phyloP scores from a whole-genome alignment of 2,329 filamentous ascomycete genomes.

The Stachybotrys elegans region DNA sequence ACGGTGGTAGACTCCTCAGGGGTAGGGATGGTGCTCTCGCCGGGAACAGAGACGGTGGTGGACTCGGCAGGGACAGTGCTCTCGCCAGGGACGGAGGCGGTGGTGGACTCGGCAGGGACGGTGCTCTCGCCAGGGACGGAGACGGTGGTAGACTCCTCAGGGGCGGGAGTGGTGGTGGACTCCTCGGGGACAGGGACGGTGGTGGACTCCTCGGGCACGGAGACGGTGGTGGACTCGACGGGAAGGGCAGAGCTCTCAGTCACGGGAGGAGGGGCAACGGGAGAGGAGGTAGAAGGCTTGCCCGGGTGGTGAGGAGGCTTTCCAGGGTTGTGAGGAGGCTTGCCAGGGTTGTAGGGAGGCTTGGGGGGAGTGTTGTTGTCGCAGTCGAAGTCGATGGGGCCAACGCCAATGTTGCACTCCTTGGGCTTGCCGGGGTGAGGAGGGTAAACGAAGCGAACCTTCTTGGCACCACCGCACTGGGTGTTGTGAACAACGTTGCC shows the following conservation, averaged over 20 bases:
- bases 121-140: slow-evolving; percentile 8
- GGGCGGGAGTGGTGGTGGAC: slow-evolving; percentile 13
- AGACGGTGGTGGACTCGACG: slow-evolving; percentile 14
- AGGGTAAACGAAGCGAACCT: slow-evolving; percentile 67
- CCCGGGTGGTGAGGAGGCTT: too few relatives aligned
- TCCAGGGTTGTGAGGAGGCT: slow-evolving; percentile 1
- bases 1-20: slow-evolving; percentile 6
- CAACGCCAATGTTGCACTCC: slow-evolving; percentile 67
- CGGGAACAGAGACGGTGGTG: slow-evolving; percentile 11
- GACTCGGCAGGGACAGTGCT: slow-evolving; percentile 14
- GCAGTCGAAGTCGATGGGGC: slow-evolving; percentile 73
- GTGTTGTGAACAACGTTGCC: slow-evolving; percentile 73
- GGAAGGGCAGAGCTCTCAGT: background rate
- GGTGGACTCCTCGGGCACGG: slow-evolving; percentile 9
- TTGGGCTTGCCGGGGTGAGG: slow-evolving; percentile 51
- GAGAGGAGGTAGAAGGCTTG: background rate
- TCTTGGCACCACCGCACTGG: slow-evolving; percentile 88
- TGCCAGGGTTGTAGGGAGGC: slow-evolving; percentile 1
- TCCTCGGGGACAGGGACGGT: background rate
- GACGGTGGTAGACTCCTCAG: slow-evolving; percentile 4
- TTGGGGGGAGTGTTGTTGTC: slow-evolving; percentile 22
- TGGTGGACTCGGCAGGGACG: slow-evolving; percentile 13
- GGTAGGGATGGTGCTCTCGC: slow-evolving; percentile 21
- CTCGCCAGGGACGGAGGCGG: slow-evolving; percentile 12
- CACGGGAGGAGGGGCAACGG: too few relatives aligned